Percentiles rank a stretch among this genome's conserved stretches.
Evolutionary conservation across 2,329 filamentous ascomycete genomes (phyloP).

Genomic region (Byssothecium circinans): DNA sequence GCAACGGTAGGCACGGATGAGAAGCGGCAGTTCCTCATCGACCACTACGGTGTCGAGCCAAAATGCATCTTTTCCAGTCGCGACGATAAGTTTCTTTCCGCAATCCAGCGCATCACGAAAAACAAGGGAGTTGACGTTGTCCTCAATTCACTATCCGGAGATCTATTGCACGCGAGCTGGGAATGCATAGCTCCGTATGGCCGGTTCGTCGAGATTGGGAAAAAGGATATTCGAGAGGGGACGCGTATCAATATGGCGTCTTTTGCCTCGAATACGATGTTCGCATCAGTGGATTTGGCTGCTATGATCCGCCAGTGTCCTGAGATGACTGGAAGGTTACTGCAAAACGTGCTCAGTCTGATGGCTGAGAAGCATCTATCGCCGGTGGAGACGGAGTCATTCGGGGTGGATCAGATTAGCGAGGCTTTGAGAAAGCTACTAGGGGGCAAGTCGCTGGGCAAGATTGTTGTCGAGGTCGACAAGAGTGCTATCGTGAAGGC

Average conservation of each 20-base stretch:
- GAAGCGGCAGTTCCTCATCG: conserved; percentile 11
- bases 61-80: conserved; percentile 29
- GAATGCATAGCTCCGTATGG: conserved; percentile 34
- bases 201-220: conserved; percentile 27
- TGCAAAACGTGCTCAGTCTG: too few species aligned
- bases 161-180: conserved; percentile 19
- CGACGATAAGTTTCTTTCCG: conserved; percentile 6
- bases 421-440: conserved; percentile 19
- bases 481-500: conserved; percentile 3
- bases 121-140: conserved; percentile 38
- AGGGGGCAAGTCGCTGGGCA: conserved; percentile 15
- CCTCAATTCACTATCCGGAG: conserved; percentile 31
- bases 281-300: conserved; percentile 1
- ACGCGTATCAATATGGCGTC: conserved; percentile 6
- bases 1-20: conserved; percentile 16
- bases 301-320: too few species aligned
- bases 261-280: conserved; percentile 6
- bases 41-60: conserved; percentile 12
- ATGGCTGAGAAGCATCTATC: too few species aligned
- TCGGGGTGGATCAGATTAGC: conserved; percentile 11
- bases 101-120: conserved; percentile 15
- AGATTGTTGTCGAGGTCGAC: conserved; percentile 12
- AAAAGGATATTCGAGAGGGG: conserved; percentile 10
- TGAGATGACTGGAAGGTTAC: too few species aligned
- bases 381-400: conserved; percentile 5